Conservation (phyloP, 2,329 filamentous ascomycete species). For the Cytospora leucostoma region DNA sequence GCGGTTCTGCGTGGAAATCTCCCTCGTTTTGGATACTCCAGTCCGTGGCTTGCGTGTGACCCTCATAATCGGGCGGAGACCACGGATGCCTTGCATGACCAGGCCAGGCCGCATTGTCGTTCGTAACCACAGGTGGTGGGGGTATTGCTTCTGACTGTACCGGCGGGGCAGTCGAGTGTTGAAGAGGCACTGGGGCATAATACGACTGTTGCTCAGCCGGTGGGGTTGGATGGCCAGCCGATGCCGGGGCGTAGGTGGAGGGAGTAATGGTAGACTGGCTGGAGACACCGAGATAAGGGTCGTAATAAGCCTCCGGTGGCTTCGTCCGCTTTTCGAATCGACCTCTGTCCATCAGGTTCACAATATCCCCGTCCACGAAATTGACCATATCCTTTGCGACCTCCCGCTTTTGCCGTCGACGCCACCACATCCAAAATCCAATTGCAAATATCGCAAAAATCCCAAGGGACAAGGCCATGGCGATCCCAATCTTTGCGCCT, state of each 20-base stretch:
- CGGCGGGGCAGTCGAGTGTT: conserved; percentile 7
- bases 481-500: conserved; percentile 24
- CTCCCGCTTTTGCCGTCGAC: conserved; percentile 23
- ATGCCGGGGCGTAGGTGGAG: conserved; percentile 15
- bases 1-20: conserved; percentile 13
- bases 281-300: conserved; percentile 22
- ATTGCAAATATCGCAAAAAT: conserved; percentile 16
- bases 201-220: conserved; percentile 8
- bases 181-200: conserved; percentile 8
- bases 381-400: conserved; percentile 27
- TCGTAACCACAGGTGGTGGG: conserved; percentile 12
- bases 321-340: conserved; percentile 25
- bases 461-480: conserved; percentile 21
- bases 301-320: conserved; percentile 25
- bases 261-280: conserved; percentile 23
- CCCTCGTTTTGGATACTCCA: conserved; percentile 21
- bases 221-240: conserved; percentile 13
- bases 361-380: conserved; percentile 27
- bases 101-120: conserved; percentile 16
- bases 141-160: conserved; percentile 3
- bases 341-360: conserved; percentile 24
- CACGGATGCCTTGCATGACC: conserved; percentile 22
- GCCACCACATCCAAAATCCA: conserved; percentile 25
- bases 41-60: conserved; percentile 17
- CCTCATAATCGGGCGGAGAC: conserved; percentile 27